A percentile compares a stretch with the other conserved stretches of the same genome.
These are phyloP conservation scores for Prunus davidiana DNA, from an alignment of 306 rosid genomes.

Conservation along the genomic window DNA sequence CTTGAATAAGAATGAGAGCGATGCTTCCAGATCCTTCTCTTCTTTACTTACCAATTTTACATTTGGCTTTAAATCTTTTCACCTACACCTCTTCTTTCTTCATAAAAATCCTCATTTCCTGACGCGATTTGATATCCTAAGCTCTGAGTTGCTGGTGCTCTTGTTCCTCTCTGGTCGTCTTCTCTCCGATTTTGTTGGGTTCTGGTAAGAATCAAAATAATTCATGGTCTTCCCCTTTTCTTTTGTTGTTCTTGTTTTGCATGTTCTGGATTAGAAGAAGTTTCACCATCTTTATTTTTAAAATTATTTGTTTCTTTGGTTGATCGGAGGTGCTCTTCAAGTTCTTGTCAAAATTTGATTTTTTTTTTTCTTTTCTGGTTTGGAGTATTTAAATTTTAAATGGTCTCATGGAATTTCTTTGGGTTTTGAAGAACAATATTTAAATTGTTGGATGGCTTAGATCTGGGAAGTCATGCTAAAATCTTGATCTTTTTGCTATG, in stretches of 20 bases:
- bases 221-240: not conserved
- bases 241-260: not conserved
- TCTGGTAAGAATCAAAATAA: constrained; percentile 4
- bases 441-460: not conserved
- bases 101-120: not conserved
- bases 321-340: not conserved
- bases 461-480: not conserved
- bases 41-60: not conserved
- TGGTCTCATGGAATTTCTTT: not conserved
- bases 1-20: not conserved
- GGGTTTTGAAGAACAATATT: not conserved
- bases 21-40: constrained; percentile 5
- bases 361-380: too few species aligned
- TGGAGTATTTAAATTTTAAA: not conserved
- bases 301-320: not conserved
- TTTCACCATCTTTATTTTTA: not conserved
- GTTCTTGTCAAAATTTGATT: not conserved
- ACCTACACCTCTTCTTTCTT: not conserved
- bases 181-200: not conserved
- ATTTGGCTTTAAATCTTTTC: not conserved
- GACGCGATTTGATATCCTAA: not conserved
- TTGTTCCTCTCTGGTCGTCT: not conserved
- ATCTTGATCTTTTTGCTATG: not conserved
- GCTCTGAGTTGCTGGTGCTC: not conserved
- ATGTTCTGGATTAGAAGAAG: not conserved